A percentile compares a stretch with the other conserved stretches of the same genome.
These are phyloP conservation scores for Metarhizium humberi DNA, from an alignment of 2,329 filamentous ascomycete genomes.

Conservation along the genomic window DNA sequence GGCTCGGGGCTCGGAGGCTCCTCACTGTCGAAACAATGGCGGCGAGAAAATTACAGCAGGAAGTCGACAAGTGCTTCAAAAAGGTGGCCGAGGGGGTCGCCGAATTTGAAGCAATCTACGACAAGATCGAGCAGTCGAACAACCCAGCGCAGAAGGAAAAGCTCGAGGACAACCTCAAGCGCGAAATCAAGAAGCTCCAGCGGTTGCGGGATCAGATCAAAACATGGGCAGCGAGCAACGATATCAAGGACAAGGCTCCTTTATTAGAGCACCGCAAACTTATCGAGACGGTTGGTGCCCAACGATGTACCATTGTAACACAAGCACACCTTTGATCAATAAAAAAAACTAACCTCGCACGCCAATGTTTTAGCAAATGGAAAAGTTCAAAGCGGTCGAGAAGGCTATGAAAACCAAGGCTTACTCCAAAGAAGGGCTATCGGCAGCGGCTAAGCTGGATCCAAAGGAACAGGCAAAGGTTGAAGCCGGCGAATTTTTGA, in stretches of 20 bases:
- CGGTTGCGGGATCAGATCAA: slow-evolving; percentile 97
- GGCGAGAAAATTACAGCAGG: slow-evolving; percentile 90
- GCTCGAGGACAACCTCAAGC: slow-evolving; percentile 93
- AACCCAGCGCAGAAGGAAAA: slow-evolving; percentile 97
- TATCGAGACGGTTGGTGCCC: slow-evolving; percentile 79
- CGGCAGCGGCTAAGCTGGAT: slow-evolving; percentile 84
- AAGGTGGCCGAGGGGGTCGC: slow-evolving; percentile 89
- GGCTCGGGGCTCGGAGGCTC: neutral
- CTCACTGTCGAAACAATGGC: slow-evolving; percentile 56
- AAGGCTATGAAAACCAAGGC: slow-evolving; percentile 99
- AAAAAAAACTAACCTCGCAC: neutral
- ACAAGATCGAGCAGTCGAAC: slow-evolving; percentile 89
- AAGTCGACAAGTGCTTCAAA: slow-evolving; percentile 99
- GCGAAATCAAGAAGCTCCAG: slow-evolving; percentile 99
- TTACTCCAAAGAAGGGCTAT: slow-evolving; percentile 95
- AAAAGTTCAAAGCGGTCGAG: slow-evolving; percentile 99
- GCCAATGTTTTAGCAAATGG: slow-evolving; percentile 68
- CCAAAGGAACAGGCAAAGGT: slow-evolving; percentile 95
- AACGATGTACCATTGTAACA: neutral
- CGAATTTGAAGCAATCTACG: slow-evolving; percentile 91
- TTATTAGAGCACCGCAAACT: slow-evolving; percentile 87
- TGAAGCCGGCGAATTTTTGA: slow-evolving; percentile 79
- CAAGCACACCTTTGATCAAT: neutral
- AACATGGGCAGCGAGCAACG: slow-evolving; percentile 96
- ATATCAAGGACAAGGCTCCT: slow-evolving; percentile 98